A percentile compares a stretch with the other conserved stretches of the same genome.
Evolutionary conservation across 768 basidiomycete species (phyloP).

Genomic region (Rhodosporidiobolus odoratus): DNA sequence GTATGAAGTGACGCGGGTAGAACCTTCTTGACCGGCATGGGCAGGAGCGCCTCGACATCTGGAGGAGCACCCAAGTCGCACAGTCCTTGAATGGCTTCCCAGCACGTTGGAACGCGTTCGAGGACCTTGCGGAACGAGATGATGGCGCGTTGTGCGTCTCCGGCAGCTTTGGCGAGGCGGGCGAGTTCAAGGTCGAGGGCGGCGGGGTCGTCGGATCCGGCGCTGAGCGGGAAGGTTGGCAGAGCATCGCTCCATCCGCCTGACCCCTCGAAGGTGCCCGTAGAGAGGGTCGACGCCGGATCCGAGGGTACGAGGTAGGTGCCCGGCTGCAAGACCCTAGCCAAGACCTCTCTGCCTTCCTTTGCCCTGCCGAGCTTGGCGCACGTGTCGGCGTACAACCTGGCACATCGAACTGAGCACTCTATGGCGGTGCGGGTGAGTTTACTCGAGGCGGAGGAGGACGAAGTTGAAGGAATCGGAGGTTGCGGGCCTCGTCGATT

Average conservation of each 20-base stretch:
- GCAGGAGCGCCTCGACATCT: conserved; percentile 20
- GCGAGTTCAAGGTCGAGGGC: conserved; percentile 71
- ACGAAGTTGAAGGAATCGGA: no score
- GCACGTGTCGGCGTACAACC: conserved; percentile 73
- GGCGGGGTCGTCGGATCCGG: conserved; percentile 38
- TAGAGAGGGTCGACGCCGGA: neutral
- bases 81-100: conserved; percentile 88
- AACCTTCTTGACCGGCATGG: neutral
- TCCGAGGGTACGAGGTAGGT: conserved; percentile 55
- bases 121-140: conserved; percentile 67
- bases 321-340: conserved; percentile 47
- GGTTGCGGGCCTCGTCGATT: neutral
- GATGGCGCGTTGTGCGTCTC: conserved; percentile 67
- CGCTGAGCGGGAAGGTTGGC: neutral
- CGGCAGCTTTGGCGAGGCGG: conserved; percentile 68
- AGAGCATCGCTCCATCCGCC: no score
- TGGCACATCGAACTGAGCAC: conserved; percentile 67
- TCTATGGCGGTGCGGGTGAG: conserved; percentile 56
- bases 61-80: conserved; percentile 64
- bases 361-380: conserved; percentile 65
- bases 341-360: conserved; percentile 54
- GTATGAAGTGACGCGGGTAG: neutral
- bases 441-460: neutral
- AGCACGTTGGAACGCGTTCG: conserved; percentile 67
- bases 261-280: no score